Percentiles rank a stretch among this genome's conserved stretches.
These are phyloP conservation scores for Hypoxylon cercidicola DNA, from an alignment of 495 filamentous ascomycete species.

Conservation along the genomic window DNA sequence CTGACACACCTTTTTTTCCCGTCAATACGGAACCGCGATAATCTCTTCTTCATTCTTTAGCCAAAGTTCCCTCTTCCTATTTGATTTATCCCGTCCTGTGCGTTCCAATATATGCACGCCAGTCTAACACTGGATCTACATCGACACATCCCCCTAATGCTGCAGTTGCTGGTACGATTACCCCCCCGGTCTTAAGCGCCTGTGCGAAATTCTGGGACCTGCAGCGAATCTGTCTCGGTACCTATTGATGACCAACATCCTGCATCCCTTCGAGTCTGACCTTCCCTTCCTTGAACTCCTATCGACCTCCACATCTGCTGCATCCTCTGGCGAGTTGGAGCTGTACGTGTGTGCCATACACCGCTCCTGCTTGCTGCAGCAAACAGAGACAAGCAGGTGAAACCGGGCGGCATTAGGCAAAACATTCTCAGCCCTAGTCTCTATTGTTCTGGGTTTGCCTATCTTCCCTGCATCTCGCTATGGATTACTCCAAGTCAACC, in stretches of 20 bases:
- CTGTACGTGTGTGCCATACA: slow-evolving; percentile 22
- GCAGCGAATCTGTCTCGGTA: slow-evolving; percentile 39
- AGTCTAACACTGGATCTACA: slow-evolving; percentile 4
- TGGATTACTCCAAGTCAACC: slow-evolving; percentile 37
- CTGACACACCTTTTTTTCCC: not conserved
- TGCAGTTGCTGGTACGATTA: slow-evolving; percentile 18
- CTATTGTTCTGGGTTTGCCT: slow-evolving; percentile 25
- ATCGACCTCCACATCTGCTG: slow-evolving; percentile 24
- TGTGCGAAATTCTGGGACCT: slow-evolving; percentile 28
- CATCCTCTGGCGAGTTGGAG: slow-evolving; percentile 25
- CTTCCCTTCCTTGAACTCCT: slow-evolving; percentile 17
- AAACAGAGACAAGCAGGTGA: slow-evolving; percentile 34
- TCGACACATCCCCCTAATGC: slow-evolving; percentile 14
- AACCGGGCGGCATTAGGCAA: slow-evolving; percentile 40
- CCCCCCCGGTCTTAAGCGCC: slow-evolving; percentile 31
- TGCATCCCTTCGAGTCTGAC: slow-evolving; percentile 31
- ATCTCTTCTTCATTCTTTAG: slow-evolving; percentile 19
- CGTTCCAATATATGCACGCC: not conserved
- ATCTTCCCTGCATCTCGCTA: slow-evolving; percentile 34
- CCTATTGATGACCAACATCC: slow-evolving; percentile 26
- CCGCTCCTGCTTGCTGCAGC: slow-evolving; percentile 29
- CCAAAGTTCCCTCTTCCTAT: slow-evolving; percentile 20
- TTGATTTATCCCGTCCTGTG: slow-evolving; percentile 18
- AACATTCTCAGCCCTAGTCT: slow-evolving; percentile 36
- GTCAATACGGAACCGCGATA: not conserved